These are phyloP conservation scores for Quercus alba DNA, from an alignment of 306 rosid species.

Conservation along the genomic window DNA sequence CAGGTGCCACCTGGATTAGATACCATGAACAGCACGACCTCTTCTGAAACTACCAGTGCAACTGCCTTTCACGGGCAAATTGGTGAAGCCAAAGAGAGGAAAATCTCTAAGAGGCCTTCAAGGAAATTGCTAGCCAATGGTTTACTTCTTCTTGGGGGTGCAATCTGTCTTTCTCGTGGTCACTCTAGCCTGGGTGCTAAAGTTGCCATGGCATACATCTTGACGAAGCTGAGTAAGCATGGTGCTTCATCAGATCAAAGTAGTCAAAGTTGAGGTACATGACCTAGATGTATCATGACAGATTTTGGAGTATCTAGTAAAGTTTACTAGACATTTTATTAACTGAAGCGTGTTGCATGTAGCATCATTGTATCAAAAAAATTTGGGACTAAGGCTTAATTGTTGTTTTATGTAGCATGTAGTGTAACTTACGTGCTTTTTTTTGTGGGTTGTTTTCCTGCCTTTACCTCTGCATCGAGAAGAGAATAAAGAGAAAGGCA, in stretches of 20 bases:
- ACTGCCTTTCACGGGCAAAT: constrained; percentile 20
- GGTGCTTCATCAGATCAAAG: constrained; percentile 35
- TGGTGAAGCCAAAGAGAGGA: constrained; percentile 25
- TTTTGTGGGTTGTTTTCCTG: neutral
- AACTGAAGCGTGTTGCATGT: neutral
- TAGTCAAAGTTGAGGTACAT: constrained; percentile 19
- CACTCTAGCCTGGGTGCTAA: constrained; percentile 87
- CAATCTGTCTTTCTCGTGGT: constrained; percentile 65
- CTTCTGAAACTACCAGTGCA: constrained; percentile 22
- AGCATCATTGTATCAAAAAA: neutral
- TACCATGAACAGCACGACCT: constrained; percentile 13
- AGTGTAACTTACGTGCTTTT: neutral
- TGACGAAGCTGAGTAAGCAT: constrained; percentile 60
- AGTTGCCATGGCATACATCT: constrained; percentile 72
- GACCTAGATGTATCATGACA: constrained; percentile 17
- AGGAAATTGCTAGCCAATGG: constrained; percentile 63
- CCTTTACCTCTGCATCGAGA: neutral
- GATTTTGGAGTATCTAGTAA: neutral
- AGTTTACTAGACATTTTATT: neutral
- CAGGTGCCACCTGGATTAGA: constrained; percentile 70
- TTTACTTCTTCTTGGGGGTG: constrained; percentile 75
- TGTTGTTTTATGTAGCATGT: neutral
- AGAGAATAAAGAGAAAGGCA: neutral
- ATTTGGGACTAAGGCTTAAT: too few species aligned
- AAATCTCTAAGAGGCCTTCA: constrained; percentile 43